Evolutionary conservation across 768 basidiomycete species (phyloP).

Genomic region (Lentinus brumalis): DNA sequence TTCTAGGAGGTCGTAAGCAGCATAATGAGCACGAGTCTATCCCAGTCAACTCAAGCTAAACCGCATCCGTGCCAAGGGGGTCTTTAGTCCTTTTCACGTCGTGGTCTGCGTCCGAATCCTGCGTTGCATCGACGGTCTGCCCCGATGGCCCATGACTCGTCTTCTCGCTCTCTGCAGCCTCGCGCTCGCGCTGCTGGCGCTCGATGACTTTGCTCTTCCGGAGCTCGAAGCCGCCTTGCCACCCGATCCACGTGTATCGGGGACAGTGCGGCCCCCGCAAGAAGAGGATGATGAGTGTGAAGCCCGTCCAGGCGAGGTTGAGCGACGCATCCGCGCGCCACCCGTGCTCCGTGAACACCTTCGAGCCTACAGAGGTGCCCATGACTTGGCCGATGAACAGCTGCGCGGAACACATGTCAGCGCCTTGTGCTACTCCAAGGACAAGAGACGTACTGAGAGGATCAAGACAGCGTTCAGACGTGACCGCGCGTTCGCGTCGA

Average conservation of each 20-base stretch:
- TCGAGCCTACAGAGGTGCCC: constrained; percentile 75
- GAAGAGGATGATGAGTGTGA: constrained; percentile 57
- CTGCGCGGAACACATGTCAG: constrained; percentile 16
- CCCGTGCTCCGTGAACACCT: constrained; percentile 68
- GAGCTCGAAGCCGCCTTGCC: constrained; percentile 49
- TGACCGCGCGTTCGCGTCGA: constrained; percentile 34
- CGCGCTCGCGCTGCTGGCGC: background rate
- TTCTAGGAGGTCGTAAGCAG: too few relatives aligned
- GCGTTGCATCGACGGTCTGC: too few relatives aligned
- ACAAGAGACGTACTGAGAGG: constrained; percentile 50
- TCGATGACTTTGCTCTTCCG: background rate
- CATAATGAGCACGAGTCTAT: too few relatives aligned
- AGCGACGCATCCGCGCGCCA: constrained; percentile 70
- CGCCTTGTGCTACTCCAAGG: background rate
- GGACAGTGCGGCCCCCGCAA: constrained; percentile 66
- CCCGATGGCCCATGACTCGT: background rate
- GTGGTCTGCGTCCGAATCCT: too few relatives aligned
- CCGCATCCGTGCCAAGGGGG: too few relatives aligned
- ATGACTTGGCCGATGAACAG: constrained; percentile 82
- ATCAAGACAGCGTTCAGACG: constrained; percentile 79
- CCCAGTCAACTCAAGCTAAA: too few relatives aligned
- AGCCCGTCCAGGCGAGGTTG: constrained; percentile 58
- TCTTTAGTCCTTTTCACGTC: too few relatives aligned
- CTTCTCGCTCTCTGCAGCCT: background rate
- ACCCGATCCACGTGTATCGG: constrained; percentile 65